Evolutionary conservation across 129 eudicot species (phyloP).

Genomic region (Deinandra increscens): DNA sequence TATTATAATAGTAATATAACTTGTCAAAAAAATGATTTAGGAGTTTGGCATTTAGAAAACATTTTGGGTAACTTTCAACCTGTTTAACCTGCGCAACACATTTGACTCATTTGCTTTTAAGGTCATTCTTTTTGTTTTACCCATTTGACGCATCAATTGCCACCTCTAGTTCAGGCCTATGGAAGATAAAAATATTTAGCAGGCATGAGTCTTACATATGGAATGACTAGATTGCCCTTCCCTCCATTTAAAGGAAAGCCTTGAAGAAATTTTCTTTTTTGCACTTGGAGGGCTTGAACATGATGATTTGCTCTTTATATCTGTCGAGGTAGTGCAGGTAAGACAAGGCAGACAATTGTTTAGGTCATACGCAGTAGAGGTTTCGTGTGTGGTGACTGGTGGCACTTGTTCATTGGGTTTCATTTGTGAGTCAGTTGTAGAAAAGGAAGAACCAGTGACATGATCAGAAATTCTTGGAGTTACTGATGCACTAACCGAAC

Average conservation of each 20-base stretch:
- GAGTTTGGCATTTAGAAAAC: neutral
- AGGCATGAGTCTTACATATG: conserved; percentile 45
- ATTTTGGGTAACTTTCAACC: neutral
- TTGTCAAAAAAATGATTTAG: neutral
- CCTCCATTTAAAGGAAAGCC: conserved; percentile 72
- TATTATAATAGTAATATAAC: neutral
- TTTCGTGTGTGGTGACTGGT: conserved; percentile 28
- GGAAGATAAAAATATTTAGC: neutral
- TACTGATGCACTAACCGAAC: conserved; percentile 58
- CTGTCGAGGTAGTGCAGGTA: conserved; percentile 52
- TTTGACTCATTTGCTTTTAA: neutral
- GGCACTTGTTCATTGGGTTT: conserved; percentile 22
- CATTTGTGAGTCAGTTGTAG: conserved; percentile 32
- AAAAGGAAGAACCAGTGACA: conserved; percentile 29
- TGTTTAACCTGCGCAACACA: conserved; percentile 2
- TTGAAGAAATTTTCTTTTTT: conserved; percentile 48
- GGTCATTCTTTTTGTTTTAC: neutral
- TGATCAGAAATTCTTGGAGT: conserved; percentile 66
- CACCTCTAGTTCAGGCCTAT: conserved; percentile 2
- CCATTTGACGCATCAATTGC: neutral
- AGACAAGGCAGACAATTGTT: conserved; percentile 78
- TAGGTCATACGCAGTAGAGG: conserved; percentile 40
- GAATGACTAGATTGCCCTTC: conserved; percentile 61
- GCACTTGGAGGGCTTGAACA: conserved; percentile 62
- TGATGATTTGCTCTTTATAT: conserved; percentile 48